These are phyloP conservation scores for Saprolegnia parasitica DNA, from an alignment of 352 stramenopile genomes.

Conservation along the genomic window DNA sequence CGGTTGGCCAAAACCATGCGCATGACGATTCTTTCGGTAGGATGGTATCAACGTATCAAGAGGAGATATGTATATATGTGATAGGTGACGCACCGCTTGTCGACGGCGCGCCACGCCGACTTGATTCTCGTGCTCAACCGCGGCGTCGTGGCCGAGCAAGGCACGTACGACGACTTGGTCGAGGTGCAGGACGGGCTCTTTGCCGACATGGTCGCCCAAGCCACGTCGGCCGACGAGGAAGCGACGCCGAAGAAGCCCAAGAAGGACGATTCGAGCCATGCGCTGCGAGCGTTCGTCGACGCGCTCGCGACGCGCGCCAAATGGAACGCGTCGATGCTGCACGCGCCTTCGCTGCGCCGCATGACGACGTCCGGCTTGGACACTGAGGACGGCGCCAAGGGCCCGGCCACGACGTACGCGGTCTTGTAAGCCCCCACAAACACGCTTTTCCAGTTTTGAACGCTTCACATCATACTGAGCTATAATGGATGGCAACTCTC, in stretches of 20 bases:
- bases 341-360: background rate
- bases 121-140: conserved; percentile 76
- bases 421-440: background rate
- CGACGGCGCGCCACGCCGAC: conserved; percentile 71
- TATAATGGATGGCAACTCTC: too few species aligned
- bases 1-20: conserved; percentile 76
- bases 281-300: background rate
- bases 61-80: background rate
- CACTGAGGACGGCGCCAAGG: background rate
- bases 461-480: too few species aligned
- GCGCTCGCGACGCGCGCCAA: conserved; percentile 13
- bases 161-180: conserved; percentile 68
- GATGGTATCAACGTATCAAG: background rate
- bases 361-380: background rate
- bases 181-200: conserved; percentile 60
- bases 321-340: conserved; percentile 1
- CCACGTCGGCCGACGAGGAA: background rate
- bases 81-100: conserved; percentile 78
- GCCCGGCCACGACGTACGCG: background rate
- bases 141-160: conserved; percentile 71
- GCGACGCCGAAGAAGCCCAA: background rate
- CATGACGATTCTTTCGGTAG: conserved; percentile 81
- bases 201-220: conserved; percentile 65
- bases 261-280: background rate
- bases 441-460: too few species aligned